Conservation (phyloP, 2,329 filamentous ascomycete genomes). For the Exophiala lecanii-corni region DNA sequence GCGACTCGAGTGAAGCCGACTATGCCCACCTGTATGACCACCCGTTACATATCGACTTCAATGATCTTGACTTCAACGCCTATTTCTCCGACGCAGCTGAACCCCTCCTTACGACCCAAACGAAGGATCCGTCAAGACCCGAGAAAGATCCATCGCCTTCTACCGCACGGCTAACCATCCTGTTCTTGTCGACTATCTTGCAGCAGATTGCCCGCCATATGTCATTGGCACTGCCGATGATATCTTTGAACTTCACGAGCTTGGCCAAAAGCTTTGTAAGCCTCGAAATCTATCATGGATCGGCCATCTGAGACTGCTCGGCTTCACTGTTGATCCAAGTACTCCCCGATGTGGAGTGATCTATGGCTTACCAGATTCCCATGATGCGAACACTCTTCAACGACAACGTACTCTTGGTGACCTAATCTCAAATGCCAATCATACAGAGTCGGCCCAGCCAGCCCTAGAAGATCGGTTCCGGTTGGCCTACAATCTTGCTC, state of each 20-base stretch:
- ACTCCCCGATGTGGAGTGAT: slow-evolving; percentile 25
- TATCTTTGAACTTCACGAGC: slow-evolving; percentile 23
- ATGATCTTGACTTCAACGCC: slow-evolving; percentile 20
- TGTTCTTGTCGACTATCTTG: slow-evolving; percentile 25
- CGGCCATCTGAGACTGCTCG: slow-evolving; percentile 38
- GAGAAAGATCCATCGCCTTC: slow-evolving; percentile 22
- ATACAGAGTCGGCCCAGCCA: slow-evolving; percentile 37
- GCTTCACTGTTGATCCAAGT: slow-evolving; percentile 28
- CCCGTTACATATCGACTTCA: slow-evolving; percentile 26
- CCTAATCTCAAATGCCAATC: slow-evolving; percentile 22
- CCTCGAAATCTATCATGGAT: slow-evolving; percentile 22
- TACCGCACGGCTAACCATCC: slow-evolving; percentile 17
- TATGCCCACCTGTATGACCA: slow-evolving; percentile 21
- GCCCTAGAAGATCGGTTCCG: slow-evolving; percentile 58
- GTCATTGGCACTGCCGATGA: slow-evolving; percentile 23
- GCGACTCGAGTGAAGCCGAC: slow-evolving; percentile 12
- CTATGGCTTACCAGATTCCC: slow-evolving; percentile 24
- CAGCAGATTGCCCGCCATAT: slow-evolving; percentile 19
- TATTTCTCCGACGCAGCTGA: slow-evolving; percentile 17
- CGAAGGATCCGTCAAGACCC: slow-evolving; percentile 14
- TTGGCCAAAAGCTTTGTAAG: slow-evolving; percentile 21
- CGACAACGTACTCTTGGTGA: slow-evolving; percentile 24
- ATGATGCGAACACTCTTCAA: slow-evolving; percentile 20
- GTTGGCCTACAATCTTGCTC: slow-evolving; percentile 55
- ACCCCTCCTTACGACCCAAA: slow-evolving; percentile 26